Evolutionary conservation across 176 grass and related monocot species (phyloP), one percentile per base, ranked within the genome.

Genomic region (bread wheat (Triticum aestivum)): DNA sequence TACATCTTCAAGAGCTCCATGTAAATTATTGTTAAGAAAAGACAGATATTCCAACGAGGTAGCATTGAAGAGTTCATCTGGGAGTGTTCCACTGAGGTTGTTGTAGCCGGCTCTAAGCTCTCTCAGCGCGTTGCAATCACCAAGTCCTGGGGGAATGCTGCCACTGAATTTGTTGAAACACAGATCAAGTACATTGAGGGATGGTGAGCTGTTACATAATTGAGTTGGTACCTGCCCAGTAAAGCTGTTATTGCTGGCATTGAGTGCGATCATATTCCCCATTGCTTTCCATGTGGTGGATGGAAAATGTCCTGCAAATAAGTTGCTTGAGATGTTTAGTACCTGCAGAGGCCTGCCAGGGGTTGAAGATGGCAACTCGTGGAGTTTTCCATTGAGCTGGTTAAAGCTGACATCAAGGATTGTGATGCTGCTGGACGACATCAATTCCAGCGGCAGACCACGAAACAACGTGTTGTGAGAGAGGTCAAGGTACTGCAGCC

Each of bases 201-300:
- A 39, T 29, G 11, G 42, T 0, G 41, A 65, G 20, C 11, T 41
- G 6, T 3, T 10, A 4, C 86, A 88, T 2, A 88, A 33, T 14
- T 10, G 11, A 8, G 66, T 13, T 2, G 78, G 85, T 45, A 87
- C 34, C 11, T 20, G 24, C 1, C 85, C 79, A 12, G 78, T 65
- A 3, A 87, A 82, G 21, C 85, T 87, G 9, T 87, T 82, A 20
- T 82, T 82, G 41, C 85, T 87, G 6, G 39, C 78, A 5, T 87
- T 87, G 35, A 86, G 65, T 4, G 52, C 76, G 8, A 80, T 15
- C 65, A 80, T 17, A 59, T 80, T 80, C 12, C 8, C 1, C 30
- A 35, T 70, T 13, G 41, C 2, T 8, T 42, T 4, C 82, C 82
- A 84, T 20, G 35, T 32, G 11, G 38, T 21, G 39, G 75, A 56